phyloP scores from a whole-genome alignment of 495 filamentous ascomycete species.

The Neurospora tetraspora region DNA sequence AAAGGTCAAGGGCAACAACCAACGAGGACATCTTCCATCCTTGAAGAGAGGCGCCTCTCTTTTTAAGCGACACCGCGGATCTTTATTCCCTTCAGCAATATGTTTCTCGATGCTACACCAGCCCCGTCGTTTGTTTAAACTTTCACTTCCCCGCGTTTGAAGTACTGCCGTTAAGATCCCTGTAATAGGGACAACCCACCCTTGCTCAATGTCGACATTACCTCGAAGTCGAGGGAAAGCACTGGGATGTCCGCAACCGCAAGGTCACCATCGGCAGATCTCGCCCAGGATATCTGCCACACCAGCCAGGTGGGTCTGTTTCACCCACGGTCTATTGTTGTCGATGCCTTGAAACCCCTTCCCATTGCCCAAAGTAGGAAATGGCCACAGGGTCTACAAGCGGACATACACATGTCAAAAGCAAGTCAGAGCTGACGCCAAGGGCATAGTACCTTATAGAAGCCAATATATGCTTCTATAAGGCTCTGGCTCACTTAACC shows the following conservation, averaged over 20 bases:
- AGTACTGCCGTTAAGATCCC: background rate
- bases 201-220: background rate
- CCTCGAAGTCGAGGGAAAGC: background rate
- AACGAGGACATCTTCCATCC: background rate
- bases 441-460: background rate
- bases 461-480: background rate
- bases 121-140: background rate
- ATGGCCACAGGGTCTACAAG: background rate
- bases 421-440: background rate
- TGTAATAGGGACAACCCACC: background rate
- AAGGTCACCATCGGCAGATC: background rate
- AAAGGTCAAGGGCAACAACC: background rate
- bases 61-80: background rate
- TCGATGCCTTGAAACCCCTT: background rate
- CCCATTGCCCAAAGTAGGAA: background rate
- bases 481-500: background rate
- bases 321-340: conserved; percentile 1
- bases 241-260: background rate
- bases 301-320: conserved; percentile 13
- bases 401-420: background rate
- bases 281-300: background rate
- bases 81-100: background rate
- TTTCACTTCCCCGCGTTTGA: background rate
- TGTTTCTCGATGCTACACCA: background rate
- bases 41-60: background rate